Base-by-base conservation (phyloP, 1,139 yeast species). In the Protomyces gravidus region DNA sequence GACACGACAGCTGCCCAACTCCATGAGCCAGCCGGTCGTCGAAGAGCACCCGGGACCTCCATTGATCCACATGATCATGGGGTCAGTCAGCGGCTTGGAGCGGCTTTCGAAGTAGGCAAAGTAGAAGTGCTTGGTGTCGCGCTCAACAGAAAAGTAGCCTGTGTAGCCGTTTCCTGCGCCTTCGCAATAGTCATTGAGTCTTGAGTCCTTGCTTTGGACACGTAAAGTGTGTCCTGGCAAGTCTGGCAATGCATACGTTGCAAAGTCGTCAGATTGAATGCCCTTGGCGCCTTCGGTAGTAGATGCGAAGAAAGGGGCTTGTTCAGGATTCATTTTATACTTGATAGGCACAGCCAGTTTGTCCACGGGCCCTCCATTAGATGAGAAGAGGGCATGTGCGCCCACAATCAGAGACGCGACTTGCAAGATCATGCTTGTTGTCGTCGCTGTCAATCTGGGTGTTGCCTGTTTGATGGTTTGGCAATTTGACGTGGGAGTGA, bases 11-110 rank as follows among this genome's bases (percentile, higher is more conserved):
- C 97, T 97, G 0, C 98, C 98, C 2, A 84, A 74, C 71, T 92
- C 98, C 81, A 90, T 82, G 64, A 92, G 70, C 0, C 96, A 96
- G 2, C 98, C 98, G 71, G 90, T 97, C 92, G 90, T 83, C 0
- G 96, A 88, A 2, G 96, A 89, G 71, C 98, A 92, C 0, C 98
- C 98, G 0, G 95, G 95, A 0, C 95, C 95, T 9, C 68, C 68
- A 42, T 92, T 92, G 36, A 92, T 78, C 96, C 96, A 89, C 67
- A 89, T 76, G 58, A 89, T 80, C 55, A 89, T 77, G 5, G 96
- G 96, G 71, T 89, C 96, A 63, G 78, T 87, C 65, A 75, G 75
- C 21, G 96, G 96, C 73, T 88, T 95, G 69, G 86, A 86, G 76
- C 97, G 82, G 59, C 92, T 84, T 72, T 89, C 96, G 69, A 89